Evolutionary conservation across 1,284 basidiomycete species (phyloP).

Genomic region (Pseudozyma hubeiensis): DNA sequence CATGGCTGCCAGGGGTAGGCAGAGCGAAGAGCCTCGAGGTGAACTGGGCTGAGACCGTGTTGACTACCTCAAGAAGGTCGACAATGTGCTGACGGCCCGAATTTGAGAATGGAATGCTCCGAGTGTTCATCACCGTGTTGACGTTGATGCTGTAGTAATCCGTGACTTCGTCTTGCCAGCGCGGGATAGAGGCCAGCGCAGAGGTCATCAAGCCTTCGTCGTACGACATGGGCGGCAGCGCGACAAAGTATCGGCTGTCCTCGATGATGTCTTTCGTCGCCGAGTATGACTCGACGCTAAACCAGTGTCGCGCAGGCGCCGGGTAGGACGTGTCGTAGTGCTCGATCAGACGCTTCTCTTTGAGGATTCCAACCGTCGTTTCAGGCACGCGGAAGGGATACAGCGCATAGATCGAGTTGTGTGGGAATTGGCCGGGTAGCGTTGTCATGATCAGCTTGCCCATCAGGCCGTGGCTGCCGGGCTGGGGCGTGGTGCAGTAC

Average conservation of each 20-base stretch:
- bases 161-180: slow-evolving; percentile 31
- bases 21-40: slow-evolving; percentile 44
- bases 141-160: slow-evolving; percentile 39
- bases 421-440: slow-evolving; percentile 45
- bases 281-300: slow-evolving; percentile 41
- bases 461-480: slow-evolving; percentile 37
- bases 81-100: slow-evolving; percentile 31
- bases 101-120: slow-evolving; percentile 21
- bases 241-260: slow-evolving; percentile 39
- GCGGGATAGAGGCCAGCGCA: slow-evolving; percentile 40
- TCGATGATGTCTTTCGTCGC: slow-evolving; percentile 40
- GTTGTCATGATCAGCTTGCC: slow-evolving; percentile 52
- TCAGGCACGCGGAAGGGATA: slow-evolving; percentile 78
- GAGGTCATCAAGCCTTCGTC: slow-evolving; percentile 39
- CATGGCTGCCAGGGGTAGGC: slow-evolving; percentile 33
- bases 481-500: slow-evolving; percentile 34
- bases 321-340: slow-evolving; percentile 71
- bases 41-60: slow-evolving; percentile 45
- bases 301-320: slow-evolving; percentile 29
- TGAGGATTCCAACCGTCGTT: slow-evolving; percentile 73
- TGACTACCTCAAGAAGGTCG: slow-evolving; percentile 44
- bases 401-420: slow-evolving; percentile 53
- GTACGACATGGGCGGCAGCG: slow-evolving; percentile 32
- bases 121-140: slow-evolving; percentile 14
- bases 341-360: slow-evolving; percentile 72